Evolutionary conservation across 1,284 basidiomycete species (phyloP), one percentile per base, ranked within the genome.

Genomic region (Rhodotorula sp.): DNA sequence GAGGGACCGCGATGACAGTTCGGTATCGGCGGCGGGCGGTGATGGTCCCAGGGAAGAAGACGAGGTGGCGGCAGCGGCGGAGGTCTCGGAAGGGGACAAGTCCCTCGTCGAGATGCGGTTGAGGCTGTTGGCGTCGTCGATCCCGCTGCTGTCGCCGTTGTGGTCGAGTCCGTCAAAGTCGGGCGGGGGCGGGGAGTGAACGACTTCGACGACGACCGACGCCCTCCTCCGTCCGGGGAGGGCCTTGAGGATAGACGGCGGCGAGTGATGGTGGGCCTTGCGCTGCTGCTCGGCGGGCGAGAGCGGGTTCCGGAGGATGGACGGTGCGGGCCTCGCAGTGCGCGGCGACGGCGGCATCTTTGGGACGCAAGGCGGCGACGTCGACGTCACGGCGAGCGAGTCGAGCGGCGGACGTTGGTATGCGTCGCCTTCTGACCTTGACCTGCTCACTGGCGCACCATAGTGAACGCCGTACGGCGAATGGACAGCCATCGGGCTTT

Each of bases 221-320:
- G 61, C 60, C 22, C 66, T n/a, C 2, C 26, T 37, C 53, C n/a
- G 42, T 26, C 42, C 26, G 37, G 48, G 22, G 20, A 15, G 22
- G 22, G 37, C 14, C n/a, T 61, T 51, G 30, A 57, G n/a, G 30
- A 60, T 33, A 12, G 53, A 42, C n/a, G 33, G 24, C 5, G 24
- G 22, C 8, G 24, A 44, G 14, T 44, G 24, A 6, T 42, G 33
- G 45, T 60, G 45, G 2, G 44, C 26, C 42, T 59, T 45, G 26
- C 12, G 54, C 18, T 30, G 54, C 54, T 33, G 54, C 7, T 46
- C 26, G 6, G 37, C 53, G 22, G 58, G 64, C 24, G 57, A 29
- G 29, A 73, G 53, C 24, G 72, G 72, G 59, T 73, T 73, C 30
- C 63, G 69, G 7, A 73, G 64, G 57, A 73, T 73, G 56, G 68